Conservation (phyloP, 768 basidiomycete genomes). For the Dioszegia hungarica region DNA sequence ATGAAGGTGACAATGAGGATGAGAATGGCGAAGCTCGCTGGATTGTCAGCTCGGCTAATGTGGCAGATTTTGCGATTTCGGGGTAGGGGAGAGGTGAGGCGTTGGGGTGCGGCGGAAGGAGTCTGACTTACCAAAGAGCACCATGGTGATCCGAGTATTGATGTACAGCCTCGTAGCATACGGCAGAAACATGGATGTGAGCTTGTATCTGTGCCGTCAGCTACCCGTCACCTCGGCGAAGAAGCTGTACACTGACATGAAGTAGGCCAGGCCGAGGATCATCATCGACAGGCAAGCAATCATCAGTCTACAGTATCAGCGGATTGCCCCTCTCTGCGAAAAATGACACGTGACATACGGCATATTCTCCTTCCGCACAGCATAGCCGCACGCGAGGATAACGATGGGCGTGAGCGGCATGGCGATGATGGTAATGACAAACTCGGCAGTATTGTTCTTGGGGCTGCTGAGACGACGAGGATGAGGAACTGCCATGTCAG, state of each 20-base stretch:
- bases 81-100: not conserved
- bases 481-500: conserved; percentile 23
- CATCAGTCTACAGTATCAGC: conserved; percentile 23
- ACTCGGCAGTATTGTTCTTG: conserved; percentile 25
- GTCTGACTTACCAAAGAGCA: conserved; percentile 23
- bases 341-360: conserved; percentile 5
- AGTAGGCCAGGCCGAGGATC: conserved; percentile 32
- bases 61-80: too few relatives aligned
- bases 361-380: conserved; percentile 33
- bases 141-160: conserved; percentile 36
- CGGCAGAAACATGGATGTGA: conserved; percentile 35
- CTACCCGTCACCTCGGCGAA: not conserved
- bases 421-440: conserved; percentile 36
- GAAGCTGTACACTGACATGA: conserved; percentile 24
- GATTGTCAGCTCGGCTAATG: not conserved
- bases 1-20: conserved; percentile 32
- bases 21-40: conserved; percentile 34
- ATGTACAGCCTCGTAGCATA: conserved; percentile 22
- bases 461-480: conserved; percentile 23
- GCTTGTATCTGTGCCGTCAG: conserved; percentile 26
- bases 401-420: conserved; percentile 20
- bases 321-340: not conserved
- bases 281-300: conserved; percentile 17
- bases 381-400: conserved; percentile 30
- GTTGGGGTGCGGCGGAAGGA: not conserved